Evolutionary conservation across 192 early-diverging fungal species (phyloP).

Genomic region (Mortierella claussenii): DNA sequence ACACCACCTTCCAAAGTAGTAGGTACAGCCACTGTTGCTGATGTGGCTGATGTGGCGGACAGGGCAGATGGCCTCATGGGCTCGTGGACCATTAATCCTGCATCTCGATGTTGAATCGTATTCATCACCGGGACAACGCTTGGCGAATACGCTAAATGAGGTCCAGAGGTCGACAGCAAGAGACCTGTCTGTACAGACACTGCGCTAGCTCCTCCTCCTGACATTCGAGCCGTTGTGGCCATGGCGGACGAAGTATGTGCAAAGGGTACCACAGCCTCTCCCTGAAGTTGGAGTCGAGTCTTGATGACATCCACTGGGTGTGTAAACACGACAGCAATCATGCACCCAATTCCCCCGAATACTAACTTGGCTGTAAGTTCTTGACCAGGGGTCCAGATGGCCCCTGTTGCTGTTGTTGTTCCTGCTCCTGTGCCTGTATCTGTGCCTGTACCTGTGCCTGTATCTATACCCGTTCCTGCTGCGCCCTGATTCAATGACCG

Average conservation of each 20-base stretch:
- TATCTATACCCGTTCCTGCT: too few relatives aligned
- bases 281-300: constrained; percentile 53
- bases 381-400: constrained; percentile 30
- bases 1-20: not conserved
- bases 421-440: too few relatives aligned
- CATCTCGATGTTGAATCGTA: constrained; percentile 18
- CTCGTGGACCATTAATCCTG: constrained; percentile 9
- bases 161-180: not conserved
- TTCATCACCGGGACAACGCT: not conserved
- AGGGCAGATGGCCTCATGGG: not conserved
- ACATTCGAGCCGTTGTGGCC: not conserved
- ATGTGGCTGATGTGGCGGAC: not conserved
- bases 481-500: too few relatives aligned
- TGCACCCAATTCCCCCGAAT: constrained; percentile 47
- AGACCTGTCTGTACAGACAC: not conserved
- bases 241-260: not conserved
- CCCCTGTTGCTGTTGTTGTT: constrained; percentile 3
- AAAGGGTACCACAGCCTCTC: constrained; percentile 23
- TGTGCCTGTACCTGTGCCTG: too few relatives aligned
- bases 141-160: constrained; percentile 9
- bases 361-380: constrained; percentile 42
- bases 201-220: not conserved
- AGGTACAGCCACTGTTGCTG: not conserved
- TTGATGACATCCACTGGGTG: constrained; percentile 55
- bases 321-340: constrained; percentile 48